These are phyloP conservation scores for Peronospora belbahrii DNA, from an alignment of 352 stramenopile species.

Conservation along the genomic window DNA sequence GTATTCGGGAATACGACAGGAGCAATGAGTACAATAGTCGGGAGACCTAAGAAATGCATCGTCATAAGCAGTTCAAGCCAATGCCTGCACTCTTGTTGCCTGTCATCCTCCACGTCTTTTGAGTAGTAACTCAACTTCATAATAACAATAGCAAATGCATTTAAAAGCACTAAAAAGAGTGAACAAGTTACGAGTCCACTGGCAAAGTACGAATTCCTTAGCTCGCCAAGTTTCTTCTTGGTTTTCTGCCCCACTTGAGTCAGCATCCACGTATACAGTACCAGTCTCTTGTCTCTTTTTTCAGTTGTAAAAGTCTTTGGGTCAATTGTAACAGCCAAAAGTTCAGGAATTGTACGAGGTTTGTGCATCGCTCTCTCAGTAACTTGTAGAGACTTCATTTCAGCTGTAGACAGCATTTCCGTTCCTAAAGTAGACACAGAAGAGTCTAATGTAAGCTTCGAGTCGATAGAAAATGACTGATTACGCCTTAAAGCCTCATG, in stretches of 20 bases:
- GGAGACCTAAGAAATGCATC: slow-evolving; percentile 44
- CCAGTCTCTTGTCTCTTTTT: neutral
- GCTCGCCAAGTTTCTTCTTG: slow-evolving; percentile 27
- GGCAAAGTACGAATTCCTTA: slow-evolving; percentile 68
- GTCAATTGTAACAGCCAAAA: slow-evolving; percentile 2
- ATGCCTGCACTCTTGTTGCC: slow-evolving; percentile 17
- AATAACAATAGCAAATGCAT: slow-evolving; percentile 34
- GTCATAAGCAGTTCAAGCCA: slow-evolving; percentile 34
- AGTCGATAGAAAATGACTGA: slow-evolving; percentile 1
- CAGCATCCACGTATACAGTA: slow-evolving; percentile 24
- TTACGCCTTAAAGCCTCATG: neutral
- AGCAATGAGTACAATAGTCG: slow-evolving; percentile 48
- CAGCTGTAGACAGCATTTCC: slow-evolving; percentile 7
- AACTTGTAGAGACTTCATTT: slow-evolving; percentile 4
- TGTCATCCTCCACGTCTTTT: slow-evolving; percentile 6
- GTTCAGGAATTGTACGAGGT: slow-evolving; percentile 2
- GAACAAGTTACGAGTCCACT: slow-evolving; percentile 61
- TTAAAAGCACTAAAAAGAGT: slow-evolving; percentile 36
- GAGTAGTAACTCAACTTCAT: slow-evolving; percentile 27
- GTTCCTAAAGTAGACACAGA: slow-evolving; percentile 7
- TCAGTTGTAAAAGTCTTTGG: neutral
- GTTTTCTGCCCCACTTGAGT: slow-evolving; percentile 22
- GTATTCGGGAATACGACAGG: slow-evolving; percentile 53
- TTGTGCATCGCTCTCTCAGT: slow-evolving; percentile 12
- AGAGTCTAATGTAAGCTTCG: slow-evolving; percentile 1